phyloP scores from a whole-genome alignment of 2,329 filamentous ascomycete species.

The Fusarium nelsonii region DNA sequence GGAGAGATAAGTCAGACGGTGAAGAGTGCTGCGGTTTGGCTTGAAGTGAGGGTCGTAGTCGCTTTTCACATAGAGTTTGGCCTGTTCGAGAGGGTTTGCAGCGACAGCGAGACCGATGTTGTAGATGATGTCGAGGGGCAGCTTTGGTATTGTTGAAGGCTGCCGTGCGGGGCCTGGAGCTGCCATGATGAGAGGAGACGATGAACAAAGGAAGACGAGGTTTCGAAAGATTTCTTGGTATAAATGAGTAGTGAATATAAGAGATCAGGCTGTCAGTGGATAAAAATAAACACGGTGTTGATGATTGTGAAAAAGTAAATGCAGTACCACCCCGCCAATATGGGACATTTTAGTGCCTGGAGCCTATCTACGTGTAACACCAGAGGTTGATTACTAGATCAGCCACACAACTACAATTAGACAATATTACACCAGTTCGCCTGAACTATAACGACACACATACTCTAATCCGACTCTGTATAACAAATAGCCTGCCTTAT shows the following conservation, averaged over 20 bases:
- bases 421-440: too few species aligned
- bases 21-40: background rate
- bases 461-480: background rate
- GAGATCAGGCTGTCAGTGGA: too few species aligned
- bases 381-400: background rate
- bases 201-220: background rate
- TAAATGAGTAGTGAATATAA: too few species aligned
- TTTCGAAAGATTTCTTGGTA: background rate
- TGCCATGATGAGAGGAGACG: slow-evolving; percentile 9
- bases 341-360: background rate
- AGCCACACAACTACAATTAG: background rate
- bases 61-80: background rate
- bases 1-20: slow-evolving; percentile 29
- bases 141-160: slow-evolving; percentile 3
- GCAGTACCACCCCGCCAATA: background rate
- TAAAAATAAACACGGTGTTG: background rate
- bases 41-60: background rate
- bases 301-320: slow-evolving; percentile 12
- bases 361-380: background rate
- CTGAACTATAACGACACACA: too few species aligned
- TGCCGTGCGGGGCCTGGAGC: background rate
- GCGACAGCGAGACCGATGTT: slow-evolving; percentile 14
- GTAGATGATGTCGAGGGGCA: slow-evolving; percentile 35
- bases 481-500: background rate
- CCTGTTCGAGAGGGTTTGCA: background rate